Base-by-base conservation (phyloP, 495 filamentous ascomycete genomes). In the Arthonia radiata region DNA sequence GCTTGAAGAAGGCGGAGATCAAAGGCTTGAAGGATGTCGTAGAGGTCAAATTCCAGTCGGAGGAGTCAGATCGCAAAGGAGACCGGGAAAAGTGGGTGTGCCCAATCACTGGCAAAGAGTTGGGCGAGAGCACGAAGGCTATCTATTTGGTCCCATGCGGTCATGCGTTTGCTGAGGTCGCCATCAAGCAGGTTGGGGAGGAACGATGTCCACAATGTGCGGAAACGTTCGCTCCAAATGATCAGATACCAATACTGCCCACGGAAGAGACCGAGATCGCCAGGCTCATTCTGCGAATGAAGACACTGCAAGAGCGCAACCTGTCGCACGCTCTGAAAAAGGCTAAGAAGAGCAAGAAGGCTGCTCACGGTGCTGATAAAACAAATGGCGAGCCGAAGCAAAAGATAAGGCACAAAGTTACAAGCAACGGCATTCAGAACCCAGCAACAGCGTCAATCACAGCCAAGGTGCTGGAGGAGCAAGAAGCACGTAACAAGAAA, bases 121-220 rank as follows among this genome's bases (percentile, higher is more conserved):
- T 97, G 25, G 89, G 89, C 2, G 63, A 81, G 0, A 61, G 57
- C 7, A 68, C 72, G 10, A 81, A 68, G 49, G 55, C 77, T 6
- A 78, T 90, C 11, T 97, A 94, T 45, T 40, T 97, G 4, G 79
- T 93, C 10, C 86, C 86, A 0, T 97, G 86, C 40, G 86, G 86
- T 1, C 89, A 94, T 59, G 89, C 77, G 1, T 94, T 94, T 46
- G 66, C 75, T 2, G 79, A 83, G 35, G 65, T 64, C 26, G 76
- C 76, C 5, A 62, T 93, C 27, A 73, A 71, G 32, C 79, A 92
- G 45, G 59, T 93, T 3, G 54, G 57, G 26, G 62, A 51, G 0
- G 54, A 68, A 29, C 58, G 47, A 30, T 77, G 71, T 37, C 19
- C 45, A 2, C 52, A 78, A 57, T 97, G 86, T 42, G 74, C 72